Evolutionary conservation across 345 rosid genomes (phyloP), one percentile per base, ranked within the genome.

Genomic region (Arabidopsis arenosa): DNA sequence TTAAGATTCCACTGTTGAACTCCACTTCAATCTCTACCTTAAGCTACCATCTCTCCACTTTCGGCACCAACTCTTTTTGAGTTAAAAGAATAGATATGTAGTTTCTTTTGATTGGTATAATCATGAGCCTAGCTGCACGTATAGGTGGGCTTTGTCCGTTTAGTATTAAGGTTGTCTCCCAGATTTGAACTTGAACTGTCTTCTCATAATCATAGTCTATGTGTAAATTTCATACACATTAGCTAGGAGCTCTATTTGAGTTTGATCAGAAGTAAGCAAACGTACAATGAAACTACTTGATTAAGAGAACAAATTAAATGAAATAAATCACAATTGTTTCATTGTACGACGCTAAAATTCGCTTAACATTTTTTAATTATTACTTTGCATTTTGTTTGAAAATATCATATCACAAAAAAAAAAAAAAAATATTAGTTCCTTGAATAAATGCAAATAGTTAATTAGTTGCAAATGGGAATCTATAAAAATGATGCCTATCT

Each of bases 121-220:
- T 70, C 66, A 77, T 77, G 43, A 63, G 18, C 56, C 6, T 77
- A 66, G 57, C 43, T 74, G 66, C 41, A 1, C 11, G 15, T 57
- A 65, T 77, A 77, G 76, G 32, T 58, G 62, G 48, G 15, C 14
- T 72, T 77, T 77, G 73, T 72, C 81, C 76, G 60, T 64, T 78
- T 78, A 72, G 81, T 78, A 65, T 71, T 72, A 78, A 71, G 81
- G 77, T 72, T 72, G 81, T 72, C 71, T 65, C 77, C 73, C 26
- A 33, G 77, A 71, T 58, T 51, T 49, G 40, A 72, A 28, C 32
- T 65, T 63, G 61, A 62, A 36, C 23, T 71, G 63, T 59, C 63
- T 41, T 45, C 65, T 70, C 66, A 70, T 55, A 44, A 43, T 53
- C 70, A 63, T 73, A 35, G 49, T 21, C 63, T 53, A 53, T 13